These are phyloP conservation scores for Candida sp. DNA, from an alignment of 1,139 yeast genomes.

Conservation along the genomic window DNA sequence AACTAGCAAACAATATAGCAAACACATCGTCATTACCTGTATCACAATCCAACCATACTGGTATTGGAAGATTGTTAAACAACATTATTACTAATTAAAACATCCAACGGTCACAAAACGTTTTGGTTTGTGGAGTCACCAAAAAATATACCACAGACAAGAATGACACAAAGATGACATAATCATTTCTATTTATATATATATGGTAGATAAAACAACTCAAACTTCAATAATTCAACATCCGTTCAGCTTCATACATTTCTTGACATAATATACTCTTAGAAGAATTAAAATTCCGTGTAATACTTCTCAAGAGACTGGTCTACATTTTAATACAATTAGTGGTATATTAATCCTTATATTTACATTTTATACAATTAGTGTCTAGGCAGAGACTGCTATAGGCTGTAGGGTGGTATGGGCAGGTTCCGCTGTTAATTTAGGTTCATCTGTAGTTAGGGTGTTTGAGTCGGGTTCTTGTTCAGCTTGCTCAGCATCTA, in stretches of 20 bases:
- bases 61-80: slow-evolving; percentile 31
- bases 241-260: too few species aligned
- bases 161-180: too few species aligned
- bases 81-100: slow-evolving; percentile 6
- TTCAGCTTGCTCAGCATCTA: not conserved
- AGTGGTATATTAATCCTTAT: too few species aligned
- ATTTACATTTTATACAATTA: too few species aligned
- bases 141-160: too few species aligned
- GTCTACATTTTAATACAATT: too few species aligned
- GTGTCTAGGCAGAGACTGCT: not conserved
- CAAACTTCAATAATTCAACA: too few species aligned
- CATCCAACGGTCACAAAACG: not conserved
- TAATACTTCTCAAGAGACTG: too few species aligned
- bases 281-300: too few species aligned
- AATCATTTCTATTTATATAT: too few species aligned
- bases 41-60: slow-evolving; percentile 90
- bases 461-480: slow-evolving; percentile 2
- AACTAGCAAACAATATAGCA: slow-evolving; percentile 64
- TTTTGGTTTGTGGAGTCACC: not conserved
- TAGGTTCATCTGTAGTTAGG: slow-evolving; percentile 1
- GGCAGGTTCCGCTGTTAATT: not conserved
- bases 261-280: too few species aligned
- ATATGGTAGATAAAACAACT: too few species aligned
- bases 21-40: slow-evolving; percentile 92
- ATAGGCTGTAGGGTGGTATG: not conserved